These are phyloP conservation scores for Aulographum hederae DNA, from an alignment of 2,329 filamentous ascomycete species.

Conservation along the genomic window DNA sequence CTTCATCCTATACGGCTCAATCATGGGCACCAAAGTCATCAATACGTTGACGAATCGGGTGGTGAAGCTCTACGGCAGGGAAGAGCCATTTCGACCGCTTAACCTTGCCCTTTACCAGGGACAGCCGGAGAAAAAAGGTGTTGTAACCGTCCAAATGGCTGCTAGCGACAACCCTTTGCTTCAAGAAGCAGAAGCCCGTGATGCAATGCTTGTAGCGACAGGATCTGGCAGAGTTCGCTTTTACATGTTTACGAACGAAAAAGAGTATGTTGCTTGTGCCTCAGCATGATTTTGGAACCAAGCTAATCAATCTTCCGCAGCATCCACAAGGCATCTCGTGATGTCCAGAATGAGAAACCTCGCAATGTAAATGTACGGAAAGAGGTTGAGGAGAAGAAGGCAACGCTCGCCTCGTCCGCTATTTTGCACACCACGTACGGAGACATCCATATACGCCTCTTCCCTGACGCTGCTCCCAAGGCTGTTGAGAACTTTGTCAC, in stretches of 20 bases:
- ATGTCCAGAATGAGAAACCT: constrained; percentile 90
- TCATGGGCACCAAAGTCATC: constrained; percentile 83
- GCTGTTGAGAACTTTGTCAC: constrained; percentile 96
- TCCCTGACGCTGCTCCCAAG: constrained; percentile 82
- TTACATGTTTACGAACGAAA: constrained; percentile 94
- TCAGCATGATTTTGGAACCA: background rate
- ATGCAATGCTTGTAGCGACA: constrained; percentile 75
- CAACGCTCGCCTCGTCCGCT: constrained; percentile 60
- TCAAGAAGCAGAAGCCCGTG: constrained; percentile 75
- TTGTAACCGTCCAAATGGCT: constrained; percentile 93
- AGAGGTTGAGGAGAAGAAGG: constrained; percentile 37
- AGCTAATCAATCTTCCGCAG: constrained; percentile 8
- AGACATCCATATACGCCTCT: constrained; percentile 84
- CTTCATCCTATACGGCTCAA: constrained; percentile 86
- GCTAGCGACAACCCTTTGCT: constrained; percentile 85
- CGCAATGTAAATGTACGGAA: constrained; percentile 36
- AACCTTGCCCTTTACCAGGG: constrained; percentile 85
- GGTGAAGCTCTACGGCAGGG: constrained; percentile 75
- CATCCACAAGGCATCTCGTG: constrained; percentile 65
- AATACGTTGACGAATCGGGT: constrained; percentile 91
- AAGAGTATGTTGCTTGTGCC: constrained; percentile 27
- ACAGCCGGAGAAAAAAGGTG: constrained; percentile 79
- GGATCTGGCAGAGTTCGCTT: constrained; percentile 79
- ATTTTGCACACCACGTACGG: constrained; percentile 84
- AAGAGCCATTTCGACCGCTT: constrained; percentile 72